Percentiles rank a stretch among this genome's conserved stretches.
These are phyloP conservation scores for Linnemannia exigua DNA, from an alignment of 192 early-diverging fungal species.

Conservation along the genomic window DNA sequence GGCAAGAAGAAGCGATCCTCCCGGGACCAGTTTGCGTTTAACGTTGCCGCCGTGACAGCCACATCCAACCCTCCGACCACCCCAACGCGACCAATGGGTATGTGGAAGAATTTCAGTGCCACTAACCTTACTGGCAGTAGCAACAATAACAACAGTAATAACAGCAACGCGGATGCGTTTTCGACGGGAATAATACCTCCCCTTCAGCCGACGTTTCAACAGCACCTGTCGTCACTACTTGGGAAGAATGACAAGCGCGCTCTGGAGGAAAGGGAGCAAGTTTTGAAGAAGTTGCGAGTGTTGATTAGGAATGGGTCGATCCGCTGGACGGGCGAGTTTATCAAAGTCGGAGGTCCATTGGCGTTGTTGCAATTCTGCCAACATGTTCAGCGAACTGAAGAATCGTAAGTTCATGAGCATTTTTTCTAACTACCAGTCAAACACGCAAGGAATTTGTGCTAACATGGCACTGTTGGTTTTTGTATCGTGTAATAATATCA, in stretches of 20 bases:
- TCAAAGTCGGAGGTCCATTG: conserved; percentile 39
- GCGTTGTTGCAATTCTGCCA: conserved; percentile 39
- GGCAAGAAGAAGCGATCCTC: conserved; percentile 38
- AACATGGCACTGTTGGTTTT: neutral
- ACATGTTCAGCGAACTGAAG: conserved; percentile 37
- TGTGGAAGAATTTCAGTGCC: conserved; percentile 36
- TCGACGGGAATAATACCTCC: neutral
- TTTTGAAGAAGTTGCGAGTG: conserved; percentile 47
- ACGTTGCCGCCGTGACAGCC: neutral
- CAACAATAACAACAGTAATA: neutral
- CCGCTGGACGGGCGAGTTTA: conserved; percentile 55
- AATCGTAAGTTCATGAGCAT: conserved; percentile 18
- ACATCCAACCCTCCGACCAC: neutral
- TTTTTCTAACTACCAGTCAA: neutral
- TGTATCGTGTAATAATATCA: neutral
- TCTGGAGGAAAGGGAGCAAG: conserved; percentile 43
- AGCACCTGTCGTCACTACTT: conserved; percentile 29
- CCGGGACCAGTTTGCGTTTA: conserved; percentile 12
- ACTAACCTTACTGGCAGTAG: conserved; percentile 12
- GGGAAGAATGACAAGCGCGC: conserved; percentile 28
- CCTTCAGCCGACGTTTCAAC: conserved; percentile 28
- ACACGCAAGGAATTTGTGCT: neutral
- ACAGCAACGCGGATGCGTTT: neutral
- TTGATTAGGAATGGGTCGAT: conserved; percentile 51
- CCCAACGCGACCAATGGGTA: conserved; percentile 14